Percentiles rank a stretch among this genome's conserved stretches.
Evolutionary conservation across 371 early-diverging fungal species (phyloP).

Genomic region (Mortierella sp.): DNA sequence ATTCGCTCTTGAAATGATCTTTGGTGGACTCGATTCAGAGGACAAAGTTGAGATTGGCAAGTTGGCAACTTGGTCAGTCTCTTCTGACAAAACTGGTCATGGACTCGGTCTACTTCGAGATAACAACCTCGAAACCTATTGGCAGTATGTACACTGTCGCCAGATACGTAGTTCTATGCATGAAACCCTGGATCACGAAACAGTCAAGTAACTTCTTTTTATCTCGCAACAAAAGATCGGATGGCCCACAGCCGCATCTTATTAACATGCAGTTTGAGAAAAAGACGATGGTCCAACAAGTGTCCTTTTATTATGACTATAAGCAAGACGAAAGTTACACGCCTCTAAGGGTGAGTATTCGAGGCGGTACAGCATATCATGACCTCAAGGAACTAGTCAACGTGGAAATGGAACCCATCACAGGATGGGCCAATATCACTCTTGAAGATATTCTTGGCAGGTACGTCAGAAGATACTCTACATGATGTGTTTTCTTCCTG

Average conservation of each 20-base stretch:
- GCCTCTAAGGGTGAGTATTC: slow-evolving; percentile 79
- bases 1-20: not conserved
- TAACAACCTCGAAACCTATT: slow-evolving; percentile 79
- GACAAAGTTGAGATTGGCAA: slow-evolving; percentile 71
- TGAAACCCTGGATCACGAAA: not conserved
- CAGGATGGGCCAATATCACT: slow-evolving; percentile 79
- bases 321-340: slow-evolving; percentile 95
- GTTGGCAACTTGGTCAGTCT: slow-evolving; percentile 77
- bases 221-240: slow-evolving; percentile 57
- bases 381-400: slow-evolving; percentile 72
- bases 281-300: slow-evolving; percentile 67
- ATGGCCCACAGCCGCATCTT: slow-evolving; percentile 74
- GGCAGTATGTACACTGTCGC: slow-evolving; percentile 74
- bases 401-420: slow-evolving; percentile 74
- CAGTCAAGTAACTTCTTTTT: not conserved
- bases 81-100: slow-evolving; percentile 77
- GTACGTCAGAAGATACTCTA: slow-evolving; percentile 32
- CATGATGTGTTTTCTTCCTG: not conserved
- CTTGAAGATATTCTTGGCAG: slow-evolving; percentile 66
- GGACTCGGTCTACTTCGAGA: slow-evolving; percentile 79
- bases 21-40: slow-evolving; percentile 30
- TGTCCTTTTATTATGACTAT: slow-evolving; percentile 83
- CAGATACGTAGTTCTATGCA: not conserved
- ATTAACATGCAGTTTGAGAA: slow-evolving; percentile 69
- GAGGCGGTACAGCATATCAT: slow-evolving; percentile 80